Base-by-base conservation (phyloP, 768 basidiomycete species). In the Lentinula aciculospora region DNA sequence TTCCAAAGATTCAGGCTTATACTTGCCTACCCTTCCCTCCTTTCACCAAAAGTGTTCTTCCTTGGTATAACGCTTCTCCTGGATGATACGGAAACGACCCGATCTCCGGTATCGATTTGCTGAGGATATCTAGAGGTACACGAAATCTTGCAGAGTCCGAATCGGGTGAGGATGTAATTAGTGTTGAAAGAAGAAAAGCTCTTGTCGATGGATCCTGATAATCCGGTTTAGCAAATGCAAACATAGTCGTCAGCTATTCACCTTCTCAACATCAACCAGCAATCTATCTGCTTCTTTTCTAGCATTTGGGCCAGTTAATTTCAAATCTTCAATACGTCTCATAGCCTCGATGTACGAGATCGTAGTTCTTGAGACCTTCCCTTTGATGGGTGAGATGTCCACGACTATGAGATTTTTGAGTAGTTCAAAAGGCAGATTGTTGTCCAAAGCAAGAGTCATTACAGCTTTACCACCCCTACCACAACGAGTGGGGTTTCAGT, bases 161-260 rank as follows among this genome's bases (percentile, higher is more conserved):
- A 7, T 58, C 58, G 48, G 57, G 65, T 4, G 70, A 34, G 70
- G 73, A 68, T 25, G 78, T 68, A 19, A 80, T 67, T n/a, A 94
- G 75, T 70, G 96, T 97, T 13, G 94, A 95, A 34, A 96, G 74
- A n/a, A 97, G 76, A 72, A 94, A 97, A 50, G 91, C 86, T 28
- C 91, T 85, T 27, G 90, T 79, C 44, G 76, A 72, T 0, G 88
- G 70, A 50, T 92, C 85, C 94, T 96, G 13, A 23, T 4, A 51
- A 13, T 17, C 12, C 28, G 23, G 6, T 10, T 53, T 21, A 27
- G 25, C 23, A 58, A 21, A 23, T 28, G 8, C 9, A 17, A 27
- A 31, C 13, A 9, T 6, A 4, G 17, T 21, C 4, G 8, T 13
- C 15, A 5, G 25, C 15, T 23, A 2, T 9, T 21, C 28, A 57